Evolutionary conservation across 495 filamentous ascomycete genomes (phyloP), one percentile per base, ranked within the genome.

Genomic region (Penicillium ucsense): DNA sequence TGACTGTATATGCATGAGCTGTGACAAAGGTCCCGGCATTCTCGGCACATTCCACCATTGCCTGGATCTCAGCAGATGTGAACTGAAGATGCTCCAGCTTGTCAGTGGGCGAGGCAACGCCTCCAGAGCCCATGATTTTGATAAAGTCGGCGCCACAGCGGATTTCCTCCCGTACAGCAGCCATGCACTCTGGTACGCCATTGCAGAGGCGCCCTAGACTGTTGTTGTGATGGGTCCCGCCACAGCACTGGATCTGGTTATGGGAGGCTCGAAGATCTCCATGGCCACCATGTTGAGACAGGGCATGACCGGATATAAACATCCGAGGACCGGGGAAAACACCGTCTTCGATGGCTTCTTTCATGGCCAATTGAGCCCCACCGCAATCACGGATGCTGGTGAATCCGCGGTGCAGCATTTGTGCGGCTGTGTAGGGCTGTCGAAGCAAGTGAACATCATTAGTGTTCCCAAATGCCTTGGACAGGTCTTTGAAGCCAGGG

Each of bases 61-160:
- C 76, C 12, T 61, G 61, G 38, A 79, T 72, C 51, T 81, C 77
- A 27, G 70, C 69, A 27, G 60, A 49, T 3, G 75, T 71, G 59
- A 78, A 80, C 52, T 80, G 77, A 2, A 73, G 57, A 44, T 65
- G 65, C 30, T 73, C 65, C 9, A 80, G 48, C 41, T 57, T 56
- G 52, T 79, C 76, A 0, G 76, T 74, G 0, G 74, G 74, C 30
- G 59, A 68, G 1, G 70, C 75, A 4, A 80, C 77, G 4, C 77
- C 76, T 4, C 76, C 75, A 3, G 70, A 70, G 8, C 65, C 60
- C 75, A 80, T 78, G 45, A 80, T 78, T 59, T 80, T 80, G 59
- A 80, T 68, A 47, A 79, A 78, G 41, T 79, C 70, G 1, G 75
- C 71, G 2, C 77, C 76, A 1, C 55, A 62, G 10, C 77, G 64